A percentile compares a stretch with the other conserved stretches of the same genome.
phyloP scores from a whole-genome alignment of 495 filamentous ascomycete genomes.

The Corynascus novoguineensis region DNA sequence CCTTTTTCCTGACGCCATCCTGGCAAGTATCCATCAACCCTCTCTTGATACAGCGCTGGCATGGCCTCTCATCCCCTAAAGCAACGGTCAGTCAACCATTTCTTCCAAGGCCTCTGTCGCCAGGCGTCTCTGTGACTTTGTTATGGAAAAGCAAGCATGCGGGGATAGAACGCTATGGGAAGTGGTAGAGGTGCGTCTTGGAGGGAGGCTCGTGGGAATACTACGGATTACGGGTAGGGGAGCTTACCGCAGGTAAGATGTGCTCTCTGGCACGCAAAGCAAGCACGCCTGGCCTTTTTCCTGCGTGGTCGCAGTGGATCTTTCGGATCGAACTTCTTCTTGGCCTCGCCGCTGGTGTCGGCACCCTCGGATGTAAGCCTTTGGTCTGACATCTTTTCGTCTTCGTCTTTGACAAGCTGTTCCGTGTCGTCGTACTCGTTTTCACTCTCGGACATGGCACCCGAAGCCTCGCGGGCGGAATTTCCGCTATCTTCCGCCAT shows the following conservation, averaged over 20 bases:
- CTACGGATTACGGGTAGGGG: not conserved
- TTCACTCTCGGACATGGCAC: constrained; percentile 51
- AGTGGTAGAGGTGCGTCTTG: not conserved
- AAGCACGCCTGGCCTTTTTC: constrained; percentile 94
- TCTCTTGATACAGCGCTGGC: constrained; percentile 88
- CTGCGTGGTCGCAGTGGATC: constrained; percentile 81
- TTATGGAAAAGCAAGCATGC: not conserved
- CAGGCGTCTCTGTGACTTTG: too few species aligned
- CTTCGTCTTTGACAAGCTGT: constrained; percentile 44
- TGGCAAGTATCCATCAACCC: constrained; percentile 85
- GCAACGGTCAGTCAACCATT: constrained; percentile 10
- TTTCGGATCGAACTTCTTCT: constrained; percentile 66
- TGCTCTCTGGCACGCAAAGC: constrained; percentile 93
- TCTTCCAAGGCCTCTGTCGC: too few species aligned
- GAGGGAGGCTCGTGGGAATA: not conserved
- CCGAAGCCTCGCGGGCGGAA: constrained; percentile 46
- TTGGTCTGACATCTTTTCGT: constrained; percentile 56
- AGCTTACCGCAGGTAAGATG: constrained; percentile 94
- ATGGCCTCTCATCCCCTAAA: constrained; percentile 73
- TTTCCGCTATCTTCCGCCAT: constrained; percentile 44
- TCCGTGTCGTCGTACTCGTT: constrained; percentile 48
- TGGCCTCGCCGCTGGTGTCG: constrained; percentile 43
- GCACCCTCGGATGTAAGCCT: constrained; percentile 40
- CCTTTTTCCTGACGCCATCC: constrained; percentile 96
- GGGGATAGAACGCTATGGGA: not conserved